Conservation (phyloP, 164 flowering plant genomes). For the Sedum album region DNA sequence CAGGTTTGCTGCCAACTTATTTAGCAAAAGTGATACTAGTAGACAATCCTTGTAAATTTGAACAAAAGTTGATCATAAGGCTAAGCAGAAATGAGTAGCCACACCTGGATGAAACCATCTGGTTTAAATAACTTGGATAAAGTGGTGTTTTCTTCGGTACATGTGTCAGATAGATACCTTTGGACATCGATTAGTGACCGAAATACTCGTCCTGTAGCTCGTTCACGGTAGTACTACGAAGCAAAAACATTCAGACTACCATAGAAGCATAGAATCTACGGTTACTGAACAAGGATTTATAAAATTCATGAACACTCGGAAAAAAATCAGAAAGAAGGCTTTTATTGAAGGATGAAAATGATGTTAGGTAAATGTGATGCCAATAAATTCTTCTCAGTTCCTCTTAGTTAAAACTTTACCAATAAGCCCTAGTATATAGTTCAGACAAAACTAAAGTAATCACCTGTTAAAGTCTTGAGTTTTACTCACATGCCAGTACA, state of each 20-base stretch:
- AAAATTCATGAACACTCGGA: too few species aligned
- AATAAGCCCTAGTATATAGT: too few species aligned
- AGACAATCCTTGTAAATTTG: too few species aligned
- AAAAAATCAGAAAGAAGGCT: background rate
- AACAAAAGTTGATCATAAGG: too few species aligned
- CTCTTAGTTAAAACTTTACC: too few species aligned
- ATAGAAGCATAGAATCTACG: background rate
- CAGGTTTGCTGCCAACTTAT: background rate
- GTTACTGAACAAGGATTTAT: background rate
- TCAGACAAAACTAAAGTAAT: too few species aligned
- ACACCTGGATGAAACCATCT: slow-evolving; percentile 8
- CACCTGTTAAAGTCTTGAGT: too few species aligned
- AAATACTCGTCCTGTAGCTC: slow-evolving; percentile 31
- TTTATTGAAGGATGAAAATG: background rate
- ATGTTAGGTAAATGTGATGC: too few species aligned
- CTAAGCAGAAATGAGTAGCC: background rate
- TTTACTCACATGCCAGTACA: too few species aligned
- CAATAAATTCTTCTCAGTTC: too few species aligned
- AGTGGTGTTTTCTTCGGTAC: slow-evolving; percentile 4
- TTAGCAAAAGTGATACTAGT: too few species aligned
- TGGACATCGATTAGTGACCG: slow-evolving; percentile 28
- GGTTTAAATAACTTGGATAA: slow-evolving; percentile 8
- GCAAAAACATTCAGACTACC: background rate
- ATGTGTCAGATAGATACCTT: slow-evolving; percentile 21
- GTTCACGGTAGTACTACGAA: slow-evolving; percentile 36